Evolutionary conservation across 1,139 yeast species (phyloP).

Genomic region (Pichiaceae sp.): DNA sequence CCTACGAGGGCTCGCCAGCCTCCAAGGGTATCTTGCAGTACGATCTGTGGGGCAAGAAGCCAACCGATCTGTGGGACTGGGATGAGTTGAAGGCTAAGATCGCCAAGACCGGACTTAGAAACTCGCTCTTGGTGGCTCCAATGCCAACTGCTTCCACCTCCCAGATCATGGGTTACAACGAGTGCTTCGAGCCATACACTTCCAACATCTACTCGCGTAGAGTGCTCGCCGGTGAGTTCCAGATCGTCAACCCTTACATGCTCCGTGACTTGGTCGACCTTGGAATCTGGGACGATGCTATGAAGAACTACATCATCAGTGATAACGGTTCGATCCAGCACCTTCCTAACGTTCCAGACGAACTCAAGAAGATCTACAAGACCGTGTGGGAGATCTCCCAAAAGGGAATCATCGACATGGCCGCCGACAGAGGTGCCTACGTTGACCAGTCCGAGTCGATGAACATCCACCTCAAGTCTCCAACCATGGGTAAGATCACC

Average conservation of each 20-base stretch:
- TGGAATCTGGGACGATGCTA: slow-evolving; percentile 45
- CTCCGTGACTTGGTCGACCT: slow-evolving; percentile 45
- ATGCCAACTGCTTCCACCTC: slow-evolving; percentile 64
- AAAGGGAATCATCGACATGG: slow-evolving; percentile 48
- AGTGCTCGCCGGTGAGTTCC: slow-evolving; percentile 55
- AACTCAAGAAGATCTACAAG: slow-evolving; percentile 42
- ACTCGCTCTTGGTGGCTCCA: slow-evolving; percentile 54
- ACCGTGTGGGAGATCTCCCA: slow-evolving; percentile 60
- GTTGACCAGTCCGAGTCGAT: slow-evolving; percentile 55
- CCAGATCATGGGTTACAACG: slow-evolving; percentile 52
- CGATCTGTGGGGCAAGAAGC: slow-evolving; percentile 52
- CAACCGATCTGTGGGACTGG: slow-evolving; percentile 52
- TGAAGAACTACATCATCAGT: slow-evolving; percentile 44
- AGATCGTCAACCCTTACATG: slow-evolving; percentile 50
- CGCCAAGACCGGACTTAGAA: slow-evolving; percentile 41
- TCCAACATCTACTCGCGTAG: slow-evolving; percentile 53
- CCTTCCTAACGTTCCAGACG: slow-evolving; percentile 42
- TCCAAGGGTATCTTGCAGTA: slow-evolving; percentile 49
- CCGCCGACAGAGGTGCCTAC: slow-evolving; percentile 53
- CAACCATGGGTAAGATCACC: slow-evolving; percentile 52
- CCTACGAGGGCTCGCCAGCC: slow-evolving; percentile 51
- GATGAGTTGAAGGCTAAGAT: slow-evolving; percentile 38
- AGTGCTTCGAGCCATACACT: slow-evolving; percentile 57
- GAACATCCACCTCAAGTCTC: slow-evolving; percentile 46
- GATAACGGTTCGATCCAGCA: slow-evolving; percentile 50